Evolutionary conservation across 805 yeast genomes (phyloP).

Genomic region (Candida tammaniensis): DNA sequence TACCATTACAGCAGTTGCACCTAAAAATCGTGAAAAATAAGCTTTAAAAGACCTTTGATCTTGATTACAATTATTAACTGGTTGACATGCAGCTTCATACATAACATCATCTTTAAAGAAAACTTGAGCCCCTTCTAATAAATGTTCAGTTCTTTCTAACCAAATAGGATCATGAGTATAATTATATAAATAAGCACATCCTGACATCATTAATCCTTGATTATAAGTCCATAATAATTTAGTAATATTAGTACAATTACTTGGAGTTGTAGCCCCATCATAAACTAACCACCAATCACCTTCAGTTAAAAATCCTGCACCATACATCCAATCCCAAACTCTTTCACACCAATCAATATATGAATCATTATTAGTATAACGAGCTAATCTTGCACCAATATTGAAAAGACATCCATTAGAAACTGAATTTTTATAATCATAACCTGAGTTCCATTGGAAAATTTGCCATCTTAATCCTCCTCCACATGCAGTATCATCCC

Average conservation of each 20-base stretch:
- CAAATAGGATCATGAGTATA: slow-evolving; percentile 64
- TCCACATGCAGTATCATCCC: slow-evolving; percentile 36
- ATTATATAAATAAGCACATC: slow-evolving; percentile 79
- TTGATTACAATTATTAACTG: slow-evolving; percentile 59
- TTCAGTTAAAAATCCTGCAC: slow-evolving; percentile 41
- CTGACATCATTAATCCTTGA: slow-evolving; percentile 74
- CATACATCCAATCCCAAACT: slow-evolving; percentile 46
- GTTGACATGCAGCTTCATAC: slow-evolving; percentile 86
- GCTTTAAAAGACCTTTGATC: slow-evolving; percentile 96
- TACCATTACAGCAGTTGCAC: slow-evolving; percentile 66
- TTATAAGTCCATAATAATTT: slow-evolving; percentile 81
- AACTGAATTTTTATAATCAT: slow-evolving; percentile 44
- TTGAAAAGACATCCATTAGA: slow-evolving; percentile 45
- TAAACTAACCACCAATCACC: slow-evolving; percentile 52
- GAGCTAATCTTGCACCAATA: slow-evolving; percentile 42
- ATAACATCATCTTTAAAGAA: slow-evolving; percentile 56
- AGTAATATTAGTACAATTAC: slow-evolving; percentile 63
- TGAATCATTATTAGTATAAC: slow-evolving; percentile 38
- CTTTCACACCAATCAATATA: slow-evolving; percentile 41
- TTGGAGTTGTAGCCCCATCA: slow-evolving; percentile 65
- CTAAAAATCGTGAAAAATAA: slow-evolving; percentile 70
- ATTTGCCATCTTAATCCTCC: slow-evolving; percentile 50
- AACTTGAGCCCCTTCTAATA: slow-evolving; percentile 53
- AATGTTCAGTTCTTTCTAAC: slow-evolving; percentile 56
- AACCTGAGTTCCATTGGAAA: slow-evolving; percentile 48